Evolutionary conservation across 768 basidiomycete genomes (phyloP).

Genomic region (Tylopilus intermedius): DNA sequence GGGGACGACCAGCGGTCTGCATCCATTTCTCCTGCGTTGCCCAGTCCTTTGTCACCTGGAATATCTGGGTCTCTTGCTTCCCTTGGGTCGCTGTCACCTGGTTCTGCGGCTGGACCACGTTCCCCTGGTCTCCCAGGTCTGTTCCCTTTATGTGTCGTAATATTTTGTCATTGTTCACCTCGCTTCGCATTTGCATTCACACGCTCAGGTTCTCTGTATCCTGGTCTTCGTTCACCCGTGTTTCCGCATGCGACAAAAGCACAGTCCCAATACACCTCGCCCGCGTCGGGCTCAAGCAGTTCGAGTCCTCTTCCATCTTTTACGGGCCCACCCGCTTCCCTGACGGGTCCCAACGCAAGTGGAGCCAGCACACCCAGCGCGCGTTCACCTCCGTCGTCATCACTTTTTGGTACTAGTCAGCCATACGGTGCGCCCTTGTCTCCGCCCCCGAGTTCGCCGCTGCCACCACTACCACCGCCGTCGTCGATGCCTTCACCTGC

Average conservation of each 20-base stretch:
- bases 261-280: too few relatives aligned
- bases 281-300: too few relatives aligned
- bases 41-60: conserved; percentile 12
- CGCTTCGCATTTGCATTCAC: background rate
- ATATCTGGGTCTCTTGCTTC: conserved; percentile 6
- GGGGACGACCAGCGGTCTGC: conserved; percentile 5
- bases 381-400: conserved; percentile 10
- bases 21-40: conserved; percentile 10
- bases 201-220: conserved; percentile 16
- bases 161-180: conserved; percentile 5
- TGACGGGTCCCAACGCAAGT: background rate
- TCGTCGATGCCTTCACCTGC: conserved; percentile 14
- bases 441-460: conserved; percentile 21
- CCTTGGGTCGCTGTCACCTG: conserved; percentile 16
- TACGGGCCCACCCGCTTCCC: too few relatives aligned
- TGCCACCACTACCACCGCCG: conserved; percentile 17
- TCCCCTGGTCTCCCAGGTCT: conserved; percentile 24
- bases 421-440: conserved; percentile 14
- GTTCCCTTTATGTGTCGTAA: conserved; percentile 10
- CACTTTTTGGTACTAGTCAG: conserved; percentile 1
- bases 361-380: background rate
- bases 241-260: conserved; percentile 1
- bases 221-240: conserved; percentile 21
- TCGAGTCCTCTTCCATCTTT: too few relatives aligned
- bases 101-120: conserved; percentile 17